Base-by-base conservation (phyloP, 768 basidiomycete genomes). In the Rhodosporidiobolus sp. region DNA sequence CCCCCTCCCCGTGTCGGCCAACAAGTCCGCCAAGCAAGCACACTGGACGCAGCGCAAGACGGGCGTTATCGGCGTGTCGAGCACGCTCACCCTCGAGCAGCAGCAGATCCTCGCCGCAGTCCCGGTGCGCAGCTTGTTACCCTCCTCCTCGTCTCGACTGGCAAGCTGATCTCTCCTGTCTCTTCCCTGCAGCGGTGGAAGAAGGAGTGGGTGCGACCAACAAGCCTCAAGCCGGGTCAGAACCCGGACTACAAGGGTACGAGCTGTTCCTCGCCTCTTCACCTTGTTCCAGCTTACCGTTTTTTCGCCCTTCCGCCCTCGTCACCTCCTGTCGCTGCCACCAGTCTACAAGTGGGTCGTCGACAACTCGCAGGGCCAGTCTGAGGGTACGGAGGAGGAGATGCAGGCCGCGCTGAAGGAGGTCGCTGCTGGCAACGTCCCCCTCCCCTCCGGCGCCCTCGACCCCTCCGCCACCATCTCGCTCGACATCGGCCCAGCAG, bases 191-290 rank as follows among this genome's bases (percentile, higher is more conserved):
- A 67, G 69, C 49, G 66, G 19, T 75, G 67, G 64, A 75, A 75
- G 67, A 68, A 65, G n/a, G 74, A 71, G 16, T 75, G 74, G 74
- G 74, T 75, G 5, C 53, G 74, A 24, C 74, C 74, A 3, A 10
- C 70, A 2, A 63, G n/a, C 43, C 35, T 75, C 14, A 68, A 66
- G 49, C 67, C 67, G 1, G 60, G 67, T 0, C 74, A 72, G 30
- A 63, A 65, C 35, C 68, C 68, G 9, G 62, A 67, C 19, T 74
- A 48, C 68, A 70, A 70, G 35, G 56, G 68, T 66, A 32, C 43
- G 69, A 12, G 11, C n/a, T 14, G 38, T 43, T 43, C 7, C 22
- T 24, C 19, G 24, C n/a, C 14, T 43, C 14, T 14, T 19, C n/a
- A 17, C 54, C 14, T 24, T 20, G 6, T 22, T 7, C 59, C 0